Base-by-base conservation (phyloP, 1,139 yeast genomes). In the Lodderomyces jiufengensis region DNA sequence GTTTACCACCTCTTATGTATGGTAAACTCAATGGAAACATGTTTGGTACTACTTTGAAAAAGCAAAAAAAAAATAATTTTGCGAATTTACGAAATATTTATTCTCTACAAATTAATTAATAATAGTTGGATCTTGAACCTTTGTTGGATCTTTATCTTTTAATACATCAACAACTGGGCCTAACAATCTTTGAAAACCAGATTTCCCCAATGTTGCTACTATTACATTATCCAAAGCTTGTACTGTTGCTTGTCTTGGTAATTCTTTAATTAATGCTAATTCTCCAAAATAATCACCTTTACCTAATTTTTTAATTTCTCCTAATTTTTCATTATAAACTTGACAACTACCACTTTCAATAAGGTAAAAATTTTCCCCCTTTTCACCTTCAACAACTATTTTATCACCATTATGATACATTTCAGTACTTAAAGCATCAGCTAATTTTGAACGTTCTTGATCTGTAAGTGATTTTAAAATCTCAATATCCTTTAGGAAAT, bases 211-310 rank as follows among this genome's bases (percentile, higher is more conserved):
- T 3, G 94, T 84, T 20, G 95, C 97, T 33, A 90, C 95, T 51
- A 85, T 84, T 20, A 92, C 81, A 35, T 73, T 73, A 38, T 84
- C 77, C 24, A 73, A 64, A 2, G 97, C 96, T 39, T 75, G 78
- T 28, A 92, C 94, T 4, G 97, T 84, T 24, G 98, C 98, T 58
- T 87, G 95, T 62, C 98, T 79, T 44, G 97, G 97, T 43, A 82
- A 70, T 54, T 92, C 96, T 51, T 90, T 85, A 49, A 92, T 71
- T 49, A 92, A 70, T 3, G 98, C 97, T 46, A 92, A 80, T 64
- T 92, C 98, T 47, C 98, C 98, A 60, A 92, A 92, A 62, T 92
- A 92, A 55, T 85, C 95, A 46, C 97, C 97, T 54, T 84, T 82
- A 32, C 73, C 62, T 45, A 86, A 70, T 15, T 68, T 67, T 25